These are phyloP conservation scores for Leucoagaricus sp. DNA, from an alignment of 1,284 basidiomycete species.

Conservation along the genomic window DNA sequence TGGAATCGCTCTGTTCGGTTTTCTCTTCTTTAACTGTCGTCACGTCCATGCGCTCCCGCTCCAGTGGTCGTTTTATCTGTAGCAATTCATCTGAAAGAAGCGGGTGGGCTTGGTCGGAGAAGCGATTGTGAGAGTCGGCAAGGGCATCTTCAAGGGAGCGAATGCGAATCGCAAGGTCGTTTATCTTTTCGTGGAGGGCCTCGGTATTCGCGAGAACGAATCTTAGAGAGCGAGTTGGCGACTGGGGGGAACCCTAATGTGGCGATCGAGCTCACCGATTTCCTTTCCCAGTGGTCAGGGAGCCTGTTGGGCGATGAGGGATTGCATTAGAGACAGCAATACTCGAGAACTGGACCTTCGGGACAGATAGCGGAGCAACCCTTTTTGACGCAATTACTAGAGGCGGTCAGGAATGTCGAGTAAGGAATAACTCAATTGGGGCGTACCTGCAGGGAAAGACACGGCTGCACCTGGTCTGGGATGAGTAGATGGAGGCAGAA, in stretches of 20 bases:
- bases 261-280: conserved; percentile 47
- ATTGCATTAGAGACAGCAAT: conserved; percentile 16
- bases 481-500: conserved; percentile 16
- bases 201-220: conserved; percentile 72
- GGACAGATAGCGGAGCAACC: conserved; percentile 64
- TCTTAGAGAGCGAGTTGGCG: conserved; percentile 32
- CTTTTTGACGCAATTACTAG: conserved; percentile 68
- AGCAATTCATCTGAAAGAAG: conserved; percentile 59
- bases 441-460: conserved; percentile 59
- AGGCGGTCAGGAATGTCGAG: background rate
- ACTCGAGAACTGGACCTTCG: conserved; percentile 42
- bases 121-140: conserved; percentile 45
- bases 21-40: conserved; percentile 43
- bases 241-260: background rate
- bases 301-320: conserved; percentile 40
- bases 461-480: conserved; percentile 52
- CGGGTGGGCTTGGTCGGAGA: conserved; percentile 52
- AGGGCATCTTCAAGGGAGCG: conserved; percentile 67
- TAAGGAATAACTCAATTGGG: background rate
- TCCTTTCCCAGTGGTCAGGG: conserved; percentile 71
- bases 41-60: conserved; percentile 49
- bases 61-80: conserved; percentile 63
- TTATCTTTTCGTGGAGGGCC: conserved; percentile 67
- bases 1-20: conserved; percentile 48
- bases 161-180: conserved; percentile 56